Evolutionary conservation across 805 yeast genomes (phyloP).

Genomic region (Wilhelminamyces savonicus): DNA sequence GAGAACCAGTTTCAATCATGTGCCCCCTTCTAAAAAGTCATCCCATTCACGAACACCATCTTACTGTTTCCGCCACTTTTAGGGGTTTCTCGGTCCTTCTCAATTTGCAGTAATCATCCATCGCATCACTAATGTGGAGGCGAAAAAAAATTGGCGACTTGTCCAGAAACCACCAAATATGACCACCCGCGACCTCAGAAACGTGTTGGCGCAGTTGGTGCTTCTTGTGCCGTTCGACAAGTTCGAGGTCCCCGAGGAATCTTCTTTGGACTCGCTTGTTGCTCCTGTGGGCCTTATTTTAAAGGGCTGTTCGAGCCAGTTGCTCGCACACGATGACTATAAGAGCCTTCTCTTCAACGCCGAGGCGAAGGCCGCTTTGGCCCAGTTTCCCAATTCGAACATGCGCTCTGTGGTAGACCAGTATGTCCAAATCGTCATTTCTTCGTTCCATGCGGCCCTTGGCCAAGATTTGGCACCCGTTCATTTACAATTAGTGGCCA

Average conservation of each 20-base stretch:
- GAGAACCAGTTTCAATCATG: no score
- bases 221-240: constrained; percentile 11
- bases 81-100: no score
- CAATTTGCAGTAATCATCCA: no score
- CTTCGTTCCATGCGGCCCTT: constrained; percentile 4
- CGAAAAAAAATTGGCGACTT: no score
- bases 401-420: constrained; percentile 12
- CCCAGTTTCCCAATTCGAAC: constrained; percentile 14
- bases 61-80: no score
- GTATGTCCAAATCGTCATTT: constrained; percentile 5
- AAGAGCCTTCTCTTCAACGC: constrained; percentile 11
- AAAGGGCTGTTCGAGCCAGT: constrained; percentile 18
- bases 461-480: constrained; percentile 6
- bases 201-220: constrained; percentile 12
- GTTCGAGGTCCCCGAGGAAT: constrained; percentile 4
- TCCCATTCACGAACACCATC: no score
- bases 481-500: constrained; percentile 39
- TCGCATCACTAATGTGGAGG: no score
- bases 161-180: no score
- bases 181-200: no score
- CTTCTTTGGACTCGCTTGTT: constrained; percentile 3
- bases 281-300: constrained; percentile 13
- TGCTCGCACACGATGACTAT: constrained; percentile 16
- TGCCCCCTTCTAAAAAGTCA: no score
- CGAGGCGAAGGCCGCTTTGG: constrained; percentile 7